Base-by-base conservation (phyloP, 805 yeast genomes). In the Blastobotrys terrestris region DNA sequence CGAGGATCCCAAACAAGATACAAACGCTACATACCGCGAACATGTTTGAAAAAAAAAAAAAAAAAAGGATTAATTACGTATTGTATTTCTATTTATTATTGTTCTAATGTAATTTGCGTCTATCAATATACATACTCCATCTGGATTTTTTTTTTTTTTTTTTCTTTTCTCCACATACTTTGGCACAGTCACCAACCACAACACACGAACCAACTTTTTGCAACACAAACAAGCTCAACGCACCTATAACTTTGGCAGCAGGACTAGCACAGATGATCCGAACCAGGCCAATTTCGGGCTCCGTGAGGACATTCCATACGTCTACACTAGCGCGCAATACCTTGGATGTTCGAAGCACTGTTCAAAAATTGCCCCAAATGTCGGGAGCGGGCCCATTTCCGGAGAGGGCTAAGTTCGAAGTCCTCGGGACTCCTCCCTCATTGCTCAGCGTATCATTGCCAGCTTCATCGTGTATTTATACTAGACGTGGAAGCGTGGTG, bases 351-450 rank as follows among this genome's bases (percentile, higher is more conserved):
- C 35, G 35, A 11, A 11, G 35, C 35, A 26, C 35, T 26, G 35
- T 26, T 5, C 35, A 26, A 26, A 26, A 26, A 11, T 26, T 26
- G 35, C 71, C 74, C 8, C 57, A 56, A 13, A 70, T 67, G 11
- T 68, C 75, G 0, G 77, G 77, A 1, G 58, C 59, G 15, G 77
- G 77, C 1, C 77, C 77, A 20, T 74, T 73, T 52, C 63, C 70
- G 11, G 74, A 70, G 51, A 55, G 68, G 40, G 31, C 80, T 2
- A 57, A 62, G 47, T 75, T 77, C 61, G 62, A 64, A 35, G 72
- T 75, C 3, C 52, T 76, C 13, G 80, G 80, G 3, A 56, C 61
- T 21, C 73, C 77, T 2, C 66, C 71, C n/a, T 63, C 73, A 31
- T 53, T 77, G 50, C 63, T 77, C 45, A 70, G 69, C 47, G 69